phyloP scores from a whole-genome alignment of 371 early-diverging fungal genomes.

The Mortierella sp. region DNA sequence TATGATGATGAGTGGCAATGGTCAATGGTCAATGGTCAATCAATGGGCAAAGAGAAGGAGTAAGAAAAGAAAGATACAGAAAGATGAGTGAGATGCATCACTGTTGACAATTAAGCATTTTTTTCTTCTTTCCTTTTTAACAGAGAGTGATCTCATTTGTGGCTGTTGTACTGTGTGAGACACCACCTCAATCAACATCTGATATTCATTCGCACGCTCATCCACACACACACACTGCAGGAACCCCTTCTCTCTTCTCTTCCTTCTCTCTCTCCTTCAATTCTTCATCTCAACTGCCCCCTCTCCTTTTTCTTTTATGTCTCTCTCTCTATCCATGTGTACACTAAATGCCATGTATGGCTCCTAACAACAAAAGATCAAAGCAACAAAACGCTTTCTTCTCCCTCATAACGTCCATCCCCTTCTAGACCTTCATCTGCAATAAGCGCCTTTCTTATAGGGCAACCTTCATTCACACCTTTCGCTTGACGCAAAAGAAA shows the following conservation, averaged over 20 bases:
- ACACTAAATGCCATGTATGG: neutral
- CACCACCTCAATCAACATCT: no score
- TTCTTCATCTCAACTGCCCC: neutral
- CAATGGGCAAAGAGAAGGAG: no score
- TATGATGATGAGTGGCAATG: no score
- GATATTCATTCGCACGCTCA: neutral
- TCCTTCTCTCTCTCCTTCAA: neutral
- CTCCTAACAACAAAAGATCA: neutral
- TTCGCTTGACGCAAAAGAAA: neutral
- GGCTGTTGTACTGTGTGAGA: no score
- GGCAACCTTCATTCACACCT: no score
- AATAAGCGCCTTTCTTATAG: no score
- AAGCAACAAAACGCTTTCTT: neutral
- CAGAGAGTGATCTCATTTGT: no score
- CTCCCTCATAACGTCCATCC: neutral
- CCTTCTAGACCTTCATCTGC: neutral
- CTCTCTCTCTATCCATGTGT: neutral
- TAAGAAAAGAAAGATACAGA: no score
- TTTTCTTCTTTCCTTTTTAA: neutral
- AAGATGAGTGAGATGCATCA: no score
- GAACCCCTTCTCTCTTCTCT: constrained; percentile 3
- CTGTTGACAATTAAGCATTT: neutral
- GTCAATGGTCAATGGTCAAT: no score
- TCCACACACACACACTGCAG: neutral
- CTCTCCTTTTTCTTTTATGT: neutral